Percentiles rank a stretch among this genome's conserved stretches.
Evolutionary conservation across 148 eudicot genomes (phyloP).

Genomic region (Fagopyrum homotropicum): DNA sequence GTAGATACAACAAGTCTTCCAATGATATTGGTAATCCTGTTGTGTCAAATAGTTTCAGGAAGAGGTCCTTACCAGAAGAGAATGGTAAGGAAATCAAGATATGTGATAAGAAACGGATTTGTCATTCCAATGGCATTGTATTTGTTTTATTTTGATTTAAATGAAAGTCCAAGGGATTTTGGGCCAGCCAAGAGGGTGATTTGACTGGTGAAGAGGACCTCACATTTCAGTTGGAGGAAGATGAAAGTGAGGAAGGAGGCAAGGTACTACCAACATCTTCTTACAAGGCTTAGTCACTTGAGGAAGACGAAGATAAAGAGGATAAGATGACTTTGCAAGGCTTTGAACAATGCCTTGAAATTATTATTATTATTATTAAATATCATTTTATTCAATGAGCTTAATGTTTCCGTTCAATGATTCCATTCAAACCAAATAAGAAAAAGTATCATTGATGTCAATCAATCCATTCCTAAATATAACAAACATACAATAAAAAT

Average conservation of each 20-base stretch:
- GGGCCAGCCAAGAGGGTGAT: conserved; percentile 71
- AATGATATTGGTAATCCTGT: conserved; percentile 29
- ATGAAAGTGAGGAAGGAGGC: conserved; percentile 16
- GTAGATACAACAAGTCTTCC: conserved; percentile 51
- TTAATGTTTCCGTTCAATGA: too few relatives aligned
- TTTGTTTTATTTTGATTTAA: conserved; percentile 33
- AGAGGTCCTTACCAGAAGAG: conserved; percentile 63
- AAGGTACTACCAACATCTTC: conserved; percentile 18
- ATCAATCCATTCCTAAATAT: too few relatives aligned
- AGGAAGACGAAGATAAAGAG: conserved; percentile 28
- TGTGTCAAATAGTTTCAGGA: conserved; percentile 40
- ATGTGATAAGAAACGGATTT: conserved; percentile 56
- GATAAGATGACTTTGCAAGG: conserved; percentile 9
- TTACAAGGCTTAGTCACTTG: conserved; percentile 50
- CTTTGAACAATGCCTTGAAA: too few relatives aligned
- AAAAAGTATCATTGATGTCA: too few relatives aligned
- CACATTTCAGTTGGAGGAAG: conserved; percentile 33
- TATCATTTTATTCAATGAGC: too few relatives aligned
- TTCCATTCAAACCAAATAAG: too few relatives aligned
- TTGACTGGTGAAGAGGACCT: conserved; percentile 54
- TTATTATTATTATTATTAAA: too few relatives aligned
- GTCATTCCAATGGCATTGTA: background rate
- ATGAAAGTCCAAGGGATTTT: conserved; percentile 64
- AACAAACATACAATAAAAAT: too few relatives aligned
- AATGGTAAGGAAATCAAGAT: conserved; percentile 49